Conservation (phyloP, 768 basidiomycete species). For the Postia placenta region DNA sequence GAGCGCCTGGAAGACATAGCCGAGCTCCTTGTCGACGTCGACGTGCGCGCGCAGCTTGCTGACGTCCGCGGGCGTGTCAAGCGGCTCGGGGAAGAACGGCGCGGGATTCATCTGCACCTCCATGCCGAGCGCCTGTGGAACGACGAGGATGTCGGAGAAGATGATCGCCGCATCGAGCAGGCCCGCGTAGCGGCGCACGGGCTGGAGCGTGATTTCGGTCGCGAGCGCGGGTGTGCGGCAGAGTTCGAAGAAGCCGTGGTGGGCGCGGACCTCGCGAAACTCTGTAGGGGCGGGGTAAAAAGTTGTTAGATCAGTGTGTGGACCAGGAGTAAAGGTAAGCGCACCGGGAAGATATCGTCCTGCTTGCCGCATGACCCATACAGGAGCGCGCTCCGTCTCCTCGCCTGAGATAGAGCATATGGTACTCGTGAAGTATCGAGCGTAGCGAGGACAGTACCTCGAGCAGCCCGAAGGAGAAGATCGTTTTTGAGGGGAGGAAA, state of each 20-base stretch:
- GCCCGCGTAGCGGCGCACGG: constrained; percentile 81
- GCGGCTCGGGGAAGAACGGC: constrained; percentile 83
- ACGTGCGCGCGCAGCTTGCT: constrained; percentile 53
- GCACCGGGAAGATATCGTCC: constrained; percentile 91
- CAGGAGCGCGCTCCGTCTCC: constrained; percentile 86
- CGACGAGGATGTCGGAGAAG: constrained; percentile 96
- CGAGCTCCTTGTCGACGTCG: constrained; percentile 77
- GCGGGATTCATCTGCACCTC: constrained; percentile 91
- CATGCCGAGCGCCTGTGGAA: constrained; percentile 98
- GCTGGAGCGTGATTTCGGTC: constrained; percentile 86
- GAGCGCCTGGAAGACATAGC: constrained; percentile 91
- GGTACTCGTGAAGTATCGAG: constrained; percentile 2
- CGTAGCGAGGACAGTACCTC: constrained; percentile 40
- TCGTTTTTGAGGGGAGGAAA: constrained; percentile 85
- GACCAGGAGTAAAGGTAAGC: constrained; percentile 17
- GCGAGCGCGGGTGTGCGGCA: constrained; percentile 91
- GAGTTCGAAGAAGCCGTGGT: constrained; percentile 92
- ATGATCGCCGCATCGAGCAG: constrained; percentile 95
- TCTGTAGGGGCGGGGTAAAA: constrained; percentile 35
- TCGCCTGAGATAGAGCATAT: constrained; percentile 48
- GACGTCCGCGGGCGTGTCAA: constrained; percentile 71
- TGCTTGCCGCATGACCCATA: constrained; percentile 98
- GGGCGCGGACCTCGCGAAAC: constrained; percentile 79
- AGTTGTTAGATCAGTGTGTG: not conserved
- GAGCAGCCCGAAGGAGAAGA: constrained; percentile 80